Base-by-base conservation (phyloP, 1,284 basidiomycete species). In the Serendipita sp. region DNA sequence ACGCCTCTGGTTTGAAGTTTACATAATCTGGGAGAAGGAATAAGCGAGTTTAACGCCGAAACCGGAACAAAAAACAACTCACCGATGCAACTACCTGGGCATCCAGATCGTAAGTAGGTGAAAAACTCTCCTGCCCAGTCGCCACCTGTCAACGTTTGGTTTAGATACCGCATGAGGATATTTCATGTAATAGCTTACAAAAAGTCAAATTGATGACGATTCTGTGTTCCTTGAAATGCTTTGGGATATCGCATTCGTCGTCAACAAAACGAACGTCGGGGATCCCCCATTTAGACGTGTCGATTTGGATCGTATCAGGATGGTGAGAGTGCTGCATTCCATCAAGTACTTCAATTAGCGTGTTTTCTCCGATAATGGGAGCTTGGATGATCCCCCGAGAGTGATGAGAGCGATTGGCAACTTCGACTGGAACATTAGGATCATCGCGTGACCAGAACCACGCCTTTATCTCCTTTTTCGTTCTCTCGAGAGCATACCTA, bases 1-100 rank as follows among this genome's bases (percentile, higher is more conserved):
- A 88, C 3, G 81, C 83, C 1, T 75, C 72, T 3, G 85, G 85
- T 68, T 85, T 82, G 66, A 80, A 78, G 71, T 82, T 79, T 47
- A 86, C 84, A 67, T 72, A 82, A 67, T 82, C 81, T 82, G 6
- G 53, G 30, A 58, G 32, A 4, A 15, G 15, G 6, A n/a, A 22
- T 29, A 22, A 30, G 17, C 22, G 10, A n/a, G 26, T 26, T 61
- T 67, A 12, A 72, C 29, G 71, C 75, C 75, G 62, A 26, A 30
- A 58, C 62, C 55, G 15, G 22, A 22, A 22, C 22, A 1, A 53
- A 2, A 29, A 38, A 3, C n/a, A 55, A 62, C 73, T 63, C 64
- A 83, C 82, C 77, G 43, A 71, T 70, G 66, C 82, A 84, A 45
- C 74, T 75, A 8, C 76, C 76, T 8, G 79, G 76, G 69, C 80